These are phyloP conservation scores for Trametes meyenii DNA, from an alignment of 768 basidiomycete genomes.

Conservation along the genomic window DNA sequence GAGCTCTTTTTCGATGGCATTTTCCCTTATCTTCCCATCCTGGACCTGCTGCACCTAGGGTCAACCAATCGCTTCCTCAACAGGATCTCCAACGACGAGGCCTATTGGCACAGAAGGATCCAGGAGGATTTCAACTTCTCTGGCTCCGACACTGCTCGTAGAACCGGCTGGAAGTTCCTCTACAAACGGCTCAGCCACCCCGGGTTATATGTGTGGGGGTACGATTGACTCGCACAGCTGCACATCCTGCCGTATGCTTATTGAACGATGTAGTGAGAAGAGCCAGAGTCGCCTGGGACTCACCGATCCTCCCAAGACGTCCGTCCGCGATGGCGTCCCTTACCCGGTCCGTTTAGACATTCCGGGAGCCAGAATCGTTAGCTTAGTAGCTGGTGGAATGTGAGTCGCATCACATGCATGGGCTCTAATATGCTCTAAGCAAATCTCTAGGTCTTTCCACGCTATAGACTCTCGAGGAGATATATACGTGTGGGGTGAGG, in stretches of 20 bases:
- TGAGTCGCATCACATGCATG: constrained; percentile 38
- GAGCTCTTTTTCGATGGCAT: constrained; percentile 82
- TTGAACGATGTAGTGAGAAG: constrained; percentile 48
- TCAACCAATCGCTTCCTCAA: constrained; percentile 69
- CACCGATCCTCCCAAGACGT: constrained; percentile 37
- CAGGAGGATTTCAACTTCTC: constrained; percentile 79
- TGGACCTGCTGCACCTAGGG: constrained; percentile 60
- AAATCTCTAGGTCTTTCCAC: constrained; percentile 72
- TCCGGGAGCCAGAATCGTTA: constrained; percentile 65
- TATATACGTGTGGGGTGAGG: constrained; percentile 81
- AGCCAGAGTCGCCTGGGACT: constrained; percentile 68
- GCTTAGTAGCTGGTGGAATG: constrained; percentile 83
- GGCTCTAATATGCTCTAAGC: neutral
- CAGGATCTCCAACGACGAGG: constrained; percentile 65
- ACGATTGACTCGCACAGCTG: constrained; percentile 18
- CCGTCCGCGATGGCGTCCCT: constrained; percentile 49
- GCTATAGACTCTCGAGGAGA: constrained; percentile 76
- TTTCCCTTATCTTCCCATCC: constrained; percentile 54
- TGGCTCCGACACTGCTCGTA: constrained; percentile 69
- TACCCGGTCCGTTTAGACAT: constrained; percentile 67
- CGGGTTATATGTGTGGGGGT: constrained; percentile 64
- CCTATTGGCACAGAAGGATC: constrained; percentile 76
- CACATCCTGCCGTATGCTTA: too few relatives aligned
- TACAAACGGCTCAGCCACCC: constrained; percentile 70
- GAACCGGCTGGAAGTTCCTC: constrained; percentile 77